Conservation (phyloP, 495 filamentous ascomycete species). For the Penicillium macrosclerotiorum region DNA sequence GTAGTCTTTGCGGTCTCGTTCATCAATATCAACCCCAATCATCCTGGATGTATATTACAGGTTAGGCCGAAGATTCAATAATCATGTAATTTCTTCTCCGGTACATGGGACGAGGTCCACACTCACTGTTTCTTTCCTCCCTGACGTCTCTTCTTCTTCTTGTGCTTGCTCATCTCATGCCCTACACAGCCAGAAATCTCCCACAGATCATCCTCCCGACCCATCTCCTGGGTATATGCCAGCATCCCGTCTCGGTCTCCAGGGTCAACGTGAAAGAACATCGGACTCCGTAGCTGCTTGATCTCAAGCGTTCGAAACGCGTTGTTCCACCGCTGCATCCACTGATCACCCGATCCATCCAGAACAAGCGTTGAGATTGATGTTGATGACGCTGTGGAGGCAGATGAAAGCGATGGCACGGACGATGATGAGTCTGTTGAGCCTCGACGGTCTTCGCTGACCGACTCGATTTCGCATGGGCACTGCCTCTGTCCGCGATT, state of each 20-base stretch:
- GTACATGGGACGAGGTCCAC: neutral
- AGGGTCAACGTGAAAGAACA: slow-evolving; percentile 68
- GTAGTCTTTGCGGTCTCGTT: slow-evolving; percentile 65
- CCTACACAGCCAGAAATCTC: slow-evolving; percentile 61
- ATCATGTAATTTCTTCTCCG: neutral
- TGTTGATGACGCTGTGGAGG: slow-evolving; percentile 29
- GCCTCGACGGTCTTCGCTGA: slow-evolving; percentile 6
- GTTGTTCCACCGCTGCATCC: slow-evolving; percentile 57
- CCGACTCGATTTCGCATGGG: slow-evolving; percentile 17
- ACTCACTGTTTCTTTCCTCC: slow-evolving; percentile 30
- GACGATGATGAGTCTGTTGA: slow-evolving; percentile 30
- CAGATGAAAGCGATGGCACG: slow-evolving; percentile 21
- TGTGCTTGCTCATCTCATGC: slow-evolving; percentile 63
- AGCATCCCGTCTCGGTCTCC: slow-evolving; percentile 61
- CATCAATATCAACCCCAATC: slow-evolving; percentile 51
- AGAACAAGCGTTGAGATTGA: slow-evolving; percentile 43
- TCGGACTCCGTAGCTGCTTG: slow-evolving; percentile 59
- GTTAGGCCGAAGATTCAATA: neutral
- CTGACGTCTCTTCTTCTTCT: slow-evolving; percentile 55
- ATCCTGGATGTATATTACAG: too few species aligned
- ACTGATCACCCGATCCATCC: slow-evolving; percentile 49
- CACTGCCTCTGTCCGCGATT: slow-evolving; percentile 12
- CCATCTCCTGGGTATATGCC: slow-evolving; percentile 54
- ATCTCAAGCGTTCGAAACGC: slow-evolving; percentile 58
- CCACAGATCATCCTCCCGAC: slow-evolving; percentile 48